These are phyloP conservation scores for Intubia oerlemansii DNA, from an alignment of 2,329 filamentous ascomycete species.

Conservation along the genomic window DNA sequence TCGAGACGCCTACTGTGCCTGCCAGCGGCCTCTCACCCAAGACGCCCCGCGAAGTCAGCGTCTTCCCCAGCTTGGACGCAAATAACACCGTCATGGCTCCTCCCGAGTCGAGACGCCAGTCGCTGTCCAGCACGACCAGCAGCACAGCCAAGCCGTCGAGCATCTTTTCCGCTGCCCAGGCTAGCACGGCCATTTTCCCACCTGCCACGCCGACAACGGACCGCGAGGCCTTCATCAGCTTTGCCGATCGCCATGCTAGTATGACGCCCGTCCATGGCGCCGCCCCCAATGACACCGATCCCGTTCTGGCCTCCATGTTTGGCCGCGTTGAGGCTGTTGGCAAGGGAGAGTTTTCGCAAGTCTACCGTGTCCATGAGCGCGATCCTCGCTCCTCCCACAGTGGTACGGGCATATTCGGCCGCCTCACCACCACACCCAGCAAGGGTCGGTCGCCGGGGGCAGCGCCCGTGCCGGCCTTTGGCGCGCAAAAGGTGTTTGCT, in stretches of 20 bases:
- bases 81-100: conserved; percentile 31
- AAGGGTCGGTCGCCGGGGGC: too few relatives aligned
- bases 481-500: conserved; percentile 62
- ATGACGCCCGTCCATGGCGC: conserved; percentile 51
- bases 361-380: conserved; percentile 78
- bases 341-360: conserved; percentile 80
- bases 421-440: conserved; percentile 5
- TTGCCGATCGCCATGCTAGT: conserved; percentile 33
- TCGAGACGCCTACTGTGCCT: too few relatives aligned
- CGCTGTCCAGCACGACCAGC: conserved; percentile 47
- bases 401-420: conserved; percentile 10
- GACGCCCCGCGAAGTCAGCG: conserved; percentile 49
- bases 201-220: conserved; percentile 68
- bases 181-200: conserved; percentile 19
- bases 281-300: conserved; percentile 54
- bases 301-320: conserved; percentile 53
- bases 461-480: too few relatives aligned
- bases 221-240: conserved; percentile 27
- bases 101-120: conserved; percentile 62
- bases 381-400: too few relatives aligned
- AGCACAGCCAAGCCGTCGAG: too few relatives aligned
- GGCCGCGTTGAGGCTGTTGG: conserved; percentile 62
- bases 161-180: too few relatives aligned
- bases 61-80: conserved; percentile 4
- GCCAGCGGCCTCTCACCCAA: too few relatives aligned